Conservation (phyloP, 257 asterid genomes). For the Sherardia arvensis region DNA sequence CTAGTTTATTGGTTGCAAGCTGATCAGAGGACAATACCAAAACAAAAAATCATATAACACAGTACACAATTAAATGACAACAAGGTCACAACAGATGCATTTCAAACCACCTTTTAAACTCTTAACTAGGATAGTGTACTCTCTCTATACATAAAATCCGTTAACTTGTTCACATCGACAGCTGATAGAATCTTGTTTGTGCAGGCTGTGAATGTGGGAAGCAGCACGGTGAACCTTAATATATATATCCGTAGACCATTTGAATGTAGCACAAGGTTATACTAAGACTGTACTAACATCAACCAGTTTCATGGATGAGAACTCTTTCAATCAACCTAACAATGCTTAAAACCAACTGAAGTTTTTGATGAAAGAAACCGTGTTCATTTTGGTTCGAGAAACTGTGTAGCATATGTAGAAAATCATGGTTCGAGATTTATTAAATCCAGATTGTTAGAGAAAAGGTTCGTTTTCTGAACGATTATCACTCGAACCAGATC, state of each 20-base stretch:
- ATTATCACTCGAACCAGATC: too few relatives aligned
- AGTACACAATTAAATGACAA: too few relatives aligned
- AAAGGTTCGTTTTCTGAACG: too few relatives aligned
- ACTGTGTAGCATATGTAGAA: too few relatives aligned
- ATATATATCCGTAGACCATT: slow-evolving; percentile 37
- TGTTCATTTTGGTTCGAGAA: background rate
- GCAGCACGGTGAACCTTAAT: slow-evolving; percentile 31
- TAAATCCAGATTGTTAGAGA: too few relatives aligned
- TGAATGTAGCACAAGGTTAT: slow-evolving; percentile 28
- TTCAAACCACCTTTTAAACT: too few relatives aligned
- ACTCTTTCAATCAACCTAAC: slow-evolving; percentile 54
- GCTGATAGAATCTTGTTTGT: slow-evolving; percentile 2
- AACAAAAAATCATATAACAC: too few relatives aligned
- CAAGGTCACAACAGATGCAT: too few relatives aligned
- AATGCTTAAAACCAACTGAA: slow-evolving; percentile 8
- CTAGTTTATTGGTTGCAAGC: background rate
- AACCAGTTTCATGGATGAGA: slow-evolving; percentile 54
- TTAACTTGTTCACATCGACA: background rate
- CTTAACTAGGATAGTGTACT: background rate
- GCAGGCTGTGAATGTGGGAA: slow-evolving; percentile 66
- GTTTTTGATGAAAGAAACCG: background rate
- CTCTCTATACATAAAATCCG: background rate
- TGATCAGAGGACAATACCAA: background rate
- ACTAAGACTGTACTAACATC: slow-evolving; percentile 50
- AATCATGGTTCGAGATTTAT: too few relatives aligned